phyloP scores from a whole-genome alignment of 352 stramenopile genomes.

The Phytopythium delawarense region DNA sequence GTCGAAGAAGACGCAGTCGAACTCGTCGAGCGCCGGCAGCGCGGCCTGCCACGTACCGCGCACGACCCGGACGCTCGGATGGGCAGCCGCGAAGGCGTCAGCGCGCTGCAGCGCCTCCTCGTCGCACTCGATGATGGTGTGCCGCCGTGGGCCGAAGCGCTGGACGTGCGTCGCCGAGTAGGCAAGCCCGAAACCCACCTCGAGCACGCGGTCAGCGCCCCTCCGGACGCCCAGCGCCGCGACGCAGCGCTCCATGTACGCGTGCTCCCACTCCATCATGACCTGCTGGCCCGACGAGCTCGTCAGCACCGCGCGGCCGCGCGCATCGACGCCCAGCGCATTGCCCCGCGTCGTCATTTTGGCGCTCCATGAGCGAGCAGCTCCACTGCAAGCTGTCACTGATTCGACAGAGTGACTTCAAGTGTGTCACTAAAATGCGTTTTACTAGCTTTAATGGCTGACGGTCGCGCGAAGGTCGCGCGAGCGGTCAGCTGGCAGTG shows the following conservation, averaged over 20 bases:
- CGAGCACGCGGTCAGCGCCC: constrained; percentile 51
- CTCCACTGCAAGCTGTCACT: not conserved
- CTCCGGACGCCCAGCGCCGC: constrained; percentile 46
- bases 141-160: constrained; percentile 33
- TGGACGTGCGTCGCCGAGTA: constrained; percentile 80
- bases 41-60: constrained; percentile 66
- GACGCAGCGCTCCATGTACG: constrained; percentile 79
- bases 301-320: constrained; percentile 43
- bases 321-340: constrained; percentile 31
- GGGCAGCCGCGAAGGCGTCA: constrained; percentile 35
- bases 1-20: constrained; percentile 84
- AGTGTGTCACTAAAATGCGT: not conserved
- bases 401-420: not conserved
- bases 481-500: constrained; percentile 2
- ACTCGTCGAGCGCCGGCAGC: constrained; percentile 44
- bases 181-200: constrained; percentile 85
- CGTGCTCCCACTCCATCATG: constrained; percentile 87
- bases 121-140: constrained; percentile 85
- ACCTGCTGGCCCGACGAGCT: constrained; percentile 79
- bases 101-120: constrained; percentile 40
- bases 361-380: not conserved
- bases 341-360: constrained; percentile 44
- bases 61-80: constrained; percentile 39
- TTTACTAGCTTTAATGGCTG: not conserved
- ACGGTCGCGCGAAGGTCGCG: constrained; percentile 26